Conservation (phyloP, 192 early-diverging fungal species). For the Podila epicladia region DNA sequence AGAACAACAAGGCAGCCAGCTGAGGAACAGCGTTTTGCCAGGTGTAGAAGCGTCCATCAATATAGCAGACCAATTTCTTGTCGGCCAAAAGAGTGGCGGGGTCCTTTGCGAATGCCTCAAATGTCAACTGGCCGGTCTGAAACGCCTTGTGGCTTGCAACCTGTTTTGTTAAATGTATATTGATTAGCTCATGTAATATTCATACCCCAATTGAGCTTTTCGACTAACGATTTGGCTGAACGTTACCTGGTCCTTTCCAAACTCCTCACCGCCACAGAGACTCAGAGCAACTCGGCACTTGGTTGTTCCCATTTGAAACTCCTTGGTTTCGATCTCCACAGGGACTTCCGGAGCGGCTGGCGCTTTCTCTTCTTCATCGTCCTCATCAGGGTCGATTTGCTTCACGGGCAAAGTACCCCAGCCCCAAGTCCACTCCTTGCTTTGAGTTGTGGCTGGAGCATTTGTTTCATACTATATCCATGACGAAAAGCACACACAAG, state of each 20-base stretch:
- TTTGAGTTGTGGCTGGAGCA: conserved; percentile 12
- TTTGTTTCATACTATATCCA: conserved; percentile 36
- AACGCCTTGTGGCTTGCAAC: conserved; percentile 34
- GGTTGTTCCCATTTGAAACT: conserved; percentile 48
- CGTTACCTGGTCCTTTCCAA: conserved; percentile 56
- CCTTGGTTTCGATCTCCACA: conserved; percentile 41
- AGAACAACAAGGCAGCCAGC: conserved; percentile 65
- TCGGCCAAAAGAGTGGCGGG: conserved; percentile 37
- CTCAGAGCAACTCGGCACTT: conserved; percentile 65
- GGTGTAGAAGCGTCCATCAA: conserved; percentile 65
- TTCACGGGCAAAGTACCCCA: conserved; percentile 78
- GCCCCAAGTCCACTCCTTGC: conserved; percentile 73
- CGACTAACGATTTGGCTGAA: no score
- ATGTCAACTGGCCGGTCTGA: conserved; percentile 21
- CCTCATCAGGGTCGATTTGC: conserved; percentile 49
- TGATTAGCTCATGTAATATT: no score
- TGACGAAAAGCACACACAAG: background rate
- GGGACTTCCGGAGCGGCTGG: conserved; percentile 24
- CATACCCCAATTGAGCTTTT: no score
- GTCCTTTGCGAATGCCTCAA: conserved; percentile 44
- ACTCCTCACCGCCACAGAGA: conserved; percentile 61
- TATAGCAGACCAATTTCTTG: conserved; percentile 45
- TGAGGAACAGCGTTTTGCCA: conserved; percentile 71
- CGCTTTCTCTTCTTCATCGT: conserved; percentile 23
- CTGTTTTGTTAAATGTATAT: conserved; percentile 16